Conservation (phyloP, 768 basidiomycete species). For the Boletus rubescentipes region DNA sequence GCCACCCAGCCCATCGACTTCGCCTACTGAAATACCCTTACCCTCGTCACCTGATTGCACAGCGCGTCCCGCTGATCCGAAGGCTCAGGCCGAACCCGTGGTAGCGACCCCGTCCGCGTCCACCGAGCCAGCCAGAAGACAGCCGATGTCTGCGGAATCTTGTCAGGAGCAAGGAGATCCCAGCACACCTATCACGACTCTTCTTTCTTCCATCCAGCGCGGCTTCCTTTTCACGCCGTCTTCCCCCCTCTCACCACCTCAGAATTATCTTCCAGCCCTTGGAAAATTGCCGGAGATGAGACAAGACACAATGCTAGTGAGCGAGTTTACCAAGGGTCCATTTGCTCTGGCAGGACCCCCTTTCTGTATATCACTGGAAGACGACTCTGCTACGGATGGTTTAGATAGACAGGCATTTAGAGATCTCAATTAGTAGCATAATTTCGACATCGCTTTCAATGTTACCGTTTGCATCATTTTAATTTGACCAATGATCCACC, state of each 20-base stretch:
- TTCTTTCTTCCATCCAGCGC: slow-evolving; percentile 59
- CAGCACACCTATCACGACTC: slow-evolving; percentile 66
- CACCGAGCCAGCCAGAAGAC: not conserved
- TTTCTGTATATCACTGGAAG: slow-evolving; percentile 13
- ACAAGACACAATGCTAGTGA: not conserved
- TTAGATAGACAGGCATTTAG: slow-evolving; percentile 25
- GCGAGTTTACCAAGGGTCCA: not conserved
- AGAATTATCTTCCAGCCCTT: slow-evolving; percentile 36
- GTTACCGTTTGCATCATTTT: slow-evolving; percentile 5
- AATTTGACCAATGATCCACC: not conserved
- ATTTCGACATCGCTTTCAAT: not conserved
- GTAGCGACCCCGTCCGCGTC: not conserved
- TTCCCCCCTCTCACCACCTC: slow-evolving; percentile 60
- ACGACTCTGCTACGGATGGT: slow-evolving; percentile 6
- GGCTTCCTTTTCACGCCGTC: slow-evolving; percentile 68
- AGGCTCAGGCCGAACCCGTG: slow-evolving; percentile 4
- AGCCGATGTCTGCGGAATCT: not conserved
- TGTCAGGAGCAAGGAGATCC: slow-evolving; percentile 14
- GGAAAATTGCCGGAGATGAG: slow-evolving; percentile 6
- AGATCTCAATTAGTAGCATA: slow-evolving; percentile 23
- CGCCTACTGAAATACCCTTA: slow-evolving; percentile 21
- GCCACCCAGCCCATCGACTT: slow-evolving; percentile 22
- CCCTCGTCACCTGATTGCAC: slow-evolving; percentile 18
- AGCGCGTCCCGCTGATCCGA: not conserved
- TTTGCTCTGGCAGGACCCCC: not conserved